Base-by-base conservation (phyloP, 768 basidiomycete genomes). In the Suillus luteus region DNA sequence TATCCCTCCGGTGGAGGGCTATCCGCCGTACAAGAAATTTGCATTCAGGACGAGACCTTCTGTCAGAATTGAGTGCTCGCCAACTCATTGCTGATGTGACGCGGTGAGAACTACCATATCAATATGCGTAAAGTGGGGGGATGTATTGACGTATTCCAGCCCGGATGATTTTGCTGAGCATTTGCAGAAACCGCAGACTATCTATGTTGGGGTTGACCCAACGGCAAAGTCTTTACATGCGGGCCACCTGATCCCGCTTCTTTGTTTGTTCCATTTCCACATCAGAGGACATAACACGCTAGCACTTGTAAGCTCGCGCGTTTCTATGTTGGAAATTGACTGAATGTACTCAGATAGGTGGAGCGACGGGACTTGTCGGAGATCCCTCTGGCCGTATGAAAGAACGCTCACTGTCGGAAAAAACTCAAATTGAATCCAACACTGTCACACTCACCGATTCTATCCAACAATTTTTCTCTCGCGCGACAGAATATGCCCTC, bases 361-460 rank as follows among this genome's bases (percentile, higher is more conserved):
- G 95, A 1, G 96, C 95, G 10, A 99, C 96, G 0, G 97, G 95
- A 10, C 87, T 91, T n/a, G 89, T 99, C 52, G 97, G 97, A 7
- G 97, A 99, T 72, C 97, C 97, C 9, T 96, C 96, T 5, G 96
- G 97, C 2, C 84, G 96, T 41, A 82, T 84, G 5, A 86, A 86
- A 0, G 96, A 97, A 76, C 87, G 97, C 24, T 84, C 87, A 61
- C 81, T 86, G 4, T 85, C 94, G 5, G 81, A 88, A 41, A 74
- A 76, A 14, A 75, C 82, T 11, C 81, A 85, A 59, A 84, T 95
- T 4, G 80, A 85, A 44, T 66, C 77, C 59, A 98, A 99, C 69
- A 87, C 90, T 49, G 62, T 69, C 14, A 79, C 80, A 19, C 85
- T 99, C 61, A 83, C 85, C 0, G 72, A 76, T 11, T 87, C 87